Base-by-base conservation (phyloP, 495 filamentous ascomycete genomes). In the Aspergillus panamensis region DNA sequence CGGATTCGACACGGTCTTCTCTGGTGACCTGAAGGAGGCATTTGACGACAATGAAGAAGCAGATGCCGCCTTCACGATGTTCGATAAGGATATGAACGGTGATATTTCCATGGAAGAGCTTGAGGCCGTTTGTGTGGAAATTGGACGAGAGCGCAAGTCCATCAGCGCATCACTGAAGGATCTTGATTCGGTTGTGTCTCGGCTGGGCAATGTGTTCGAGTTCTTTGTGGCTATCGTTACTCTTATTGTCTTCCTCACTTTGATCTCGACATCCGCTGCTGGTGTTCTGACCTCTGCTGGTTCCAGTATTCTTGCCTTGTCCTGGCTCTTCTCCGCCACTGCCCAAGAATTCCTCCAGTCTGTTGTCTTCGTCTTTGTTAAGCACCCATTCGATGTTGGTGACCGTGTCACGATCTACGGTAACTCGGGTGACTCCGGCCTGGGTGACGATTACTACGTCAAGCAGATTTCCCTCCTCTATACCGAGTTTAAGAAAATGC, bases 401-500 rank as follows among this genome's bases (percentile, higher is more conserved):
- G 93, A 97, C 71, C 85, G 93, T 53, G 90, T 97, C 3, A 89
- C 89, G 17, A 81, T 97, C 31, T 96, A 96, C 63, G 91, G 91
- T 44, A 96, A 95, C 67, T 86, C 93, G 0, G 94, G 93, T 57
- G 79, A 85, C 25, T 65, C 79, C 14, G 81, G 90, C 69, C 78
- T 81, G 16, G 91, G 92, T 21, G 92, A 97, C 66, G 92, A 96
- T 64, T 97, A 96, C 74, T 96, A 96, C 58, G 91, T 98, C 52
- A 92, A 96, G 55, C 90, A 96, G 61, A 92, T 97, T 44, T 87
- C 91, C 8, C 78, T 97, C n/a, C 82, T 98, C 9, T 96, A 92
- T 66, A 97, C 94, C 29, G 94, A 97, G 66, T 96, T 97, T 77
- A 97, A 96, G 76, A 97, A 97, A 76, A 91, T 96, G 86, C 87